Percentiles rank a stretch among this genome's conserved stretches.
These are phyloP conservation scores for Ceratobasidium sp. DNA, from an alignment of 1,284 basidiomycete species.

Conservation along the genomic window DNA sequence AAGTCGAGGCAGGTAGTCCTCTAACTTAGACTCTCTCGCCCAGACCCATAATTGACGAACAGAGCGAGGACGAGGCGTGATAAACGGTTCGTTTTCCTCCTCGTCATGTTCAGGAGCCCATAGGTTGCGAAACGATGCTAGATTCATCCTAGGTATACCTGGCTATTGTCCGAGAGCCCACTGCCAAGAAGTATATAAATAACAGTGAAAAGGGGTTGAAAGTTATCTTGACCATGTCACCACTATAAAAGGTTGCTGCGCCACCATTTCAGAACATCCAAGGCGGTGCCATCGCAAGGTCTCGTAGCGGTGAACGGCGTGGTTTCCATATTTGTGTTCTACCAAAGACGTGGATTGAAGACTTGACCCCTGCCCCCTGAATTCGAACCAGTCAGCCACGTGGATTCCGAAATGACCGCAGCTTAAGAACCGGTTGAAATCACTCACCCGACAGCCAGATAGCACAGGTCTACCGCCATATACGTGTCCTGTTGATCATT, in stretches of 20 bases:
- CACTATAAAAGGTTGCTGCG: too few species aligned
- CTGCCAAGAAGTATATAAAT: background rate
- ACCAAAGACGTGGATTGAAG: background rate
- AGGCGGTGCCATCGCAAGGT: too few species aligned
- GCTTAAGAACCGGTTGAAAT: background rate
- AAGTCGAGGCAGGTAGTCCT: background rate
- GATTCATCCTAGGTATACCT: background rate
- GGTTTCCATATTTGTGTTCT: too few species aligned
- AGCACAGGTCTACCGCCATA: background rate
- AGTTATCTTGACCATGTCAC: too few species aligned
- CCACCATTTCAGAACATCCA: too few species aligned
- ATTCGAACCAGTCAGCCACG: background rate
- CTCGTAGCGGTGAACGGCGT: too few species aligned
- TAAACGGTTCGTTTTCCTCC: background rate
- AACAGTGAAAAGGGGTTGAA: background rate
- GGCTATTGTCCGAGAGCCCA: background rate
- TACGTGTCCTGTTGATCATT: too few species aligned
- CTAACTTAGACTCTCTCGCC: background rate
- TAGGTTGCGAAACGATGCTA: background rate
- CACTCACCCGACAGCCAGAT: background rate
- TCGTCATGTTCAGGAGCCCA: background rate
- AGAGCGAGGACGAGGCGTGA: background rate
- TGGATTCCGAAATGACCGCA: background rate
- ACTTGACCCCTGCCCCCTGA: background rate
- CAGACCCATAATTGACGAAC: background rate